Evolutionary conservation across 1,139 yeast genomes (phyloP).

Genomic region (Protomyces inouyei): DNA sequence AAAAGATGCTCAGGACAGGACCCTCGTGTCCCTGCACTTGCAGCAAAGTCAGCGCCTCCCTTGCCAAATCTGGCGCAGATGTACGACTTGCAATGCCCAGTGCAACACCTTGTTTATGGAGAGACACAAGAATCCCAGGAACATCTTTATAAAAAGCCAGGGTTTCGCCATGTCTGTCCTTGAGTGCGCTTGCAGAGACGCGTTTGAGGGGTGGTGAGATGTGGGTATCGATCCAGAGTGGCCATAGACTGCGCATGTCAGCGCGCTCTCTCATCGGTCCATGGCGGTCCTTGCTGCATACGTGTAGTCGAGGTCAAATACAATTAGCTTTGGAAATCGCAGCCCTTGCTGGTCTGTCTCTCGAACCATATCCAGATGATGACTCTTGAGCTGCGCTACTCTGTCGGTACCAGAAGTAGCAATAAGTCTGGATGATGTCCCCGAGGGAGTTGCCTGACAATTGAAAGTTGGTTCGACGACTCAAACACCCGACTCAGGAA

Average conservation of each 20-base stretch:
- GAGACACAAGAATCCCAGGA: slow-evolving; percentile 49
- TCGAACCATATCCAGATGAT: not conserved
- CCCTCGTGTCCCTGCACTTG: slow-evolving; percentile 48
- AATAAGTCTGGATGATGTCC: no score
- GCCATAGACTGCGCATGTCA: slow-evolving; percentile 49
- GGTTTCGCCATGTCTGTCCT: slow-evolving; percentile 47
- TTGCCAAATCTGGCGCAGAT: slow-evolving; percentile 55
- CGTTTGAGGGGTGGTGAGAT: slow-evolving; percentile 49
- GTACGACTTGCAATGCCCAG: slow-evolving; percentile 65
- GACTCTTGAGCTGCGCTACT: no score
- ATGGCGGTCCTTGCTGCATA: slow-evolving; percentile 21
- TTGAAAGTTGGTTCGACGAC: no score
- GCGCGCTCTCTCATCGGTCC: not conserved
- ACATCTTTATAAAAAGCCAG: slow-evolving; percentile 59
- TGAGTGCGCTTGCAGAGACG: slow-evolving; percentile 37
- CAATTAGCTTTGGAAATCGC: slow-evolving; percentile 40
- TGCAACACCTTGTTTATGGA: slow-evolving; percentile 44
- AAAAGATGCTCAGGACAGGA: slow-evolving; percentile 42
- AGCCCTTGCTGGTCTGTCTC: not conserved
- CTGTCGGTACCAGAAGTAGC: no score
- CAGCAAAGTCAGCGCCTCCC: slow-evolving; percentile 49
- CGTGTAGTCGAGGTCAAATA: slow-evolving; percentile 72
- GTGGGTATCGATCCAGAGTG: slow-evolving; percentile 67
- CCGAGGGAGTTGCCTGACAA: no score
- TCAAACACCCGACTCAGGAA: no score